Evolutionary conservation across 805 yeast species (phyloP), one percentile per base, ranked within the genome.

Genomic region (Candida silvatica): DNA sequence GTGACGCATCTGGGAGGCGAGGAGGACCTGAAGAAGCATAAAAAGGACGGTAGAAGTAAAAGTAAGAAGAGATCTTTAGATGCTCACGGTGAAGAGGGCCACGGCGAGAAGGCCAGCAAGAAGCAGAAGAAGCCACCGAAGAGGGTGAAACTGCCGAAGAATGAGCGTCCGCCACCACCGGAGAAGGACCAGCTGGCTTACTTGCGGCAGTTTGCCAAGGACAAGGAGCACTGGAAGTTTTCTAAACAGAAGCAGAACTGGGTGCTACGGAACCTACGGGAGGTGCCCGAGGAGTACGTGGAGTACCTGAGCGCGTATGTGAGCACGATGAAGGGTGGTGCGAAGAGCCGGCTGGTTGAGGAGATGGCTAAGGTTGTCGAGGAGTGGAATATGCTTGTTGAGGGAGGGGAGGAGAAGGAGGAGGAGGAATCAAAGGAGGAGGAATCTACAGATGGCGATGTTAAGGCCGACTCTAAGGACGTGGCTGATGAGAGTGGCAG

Each of bases 211-310:
- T 84, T 67, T 48, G 52, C 59, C 4, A 65, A 67, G 9, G 84
- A 80, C 42, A 61, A 56, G 39, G 72, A 59, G 0, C 64, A 68
- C 39, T 84, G 94, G 94, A 84, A 84, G 61, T 84, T 84, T 54
- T 78, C 86, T 39, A 84, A 84, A 49, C 88, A 79, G 62, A 83
- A 84, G 44, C 94, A 84, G 56, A 83, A 83, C 51, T 84, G 94
- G 94, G 67, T 84, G 29, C 58, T 84, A 43, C 77, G 75, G 48
- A 76, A 83, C 51, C 56, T 80, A 22, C 65, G 59, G 33, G 42
- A 46, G 17, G 72, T 78, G 17, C 80, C 77, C 3, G 61, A 58
- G 0, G 58, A 63, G 7, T 82, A 80, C 48, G 74, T 69, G 34
- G 56, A 51, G 1, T 69, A 72, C 19, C 54, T 83, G 38, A 40